Base-by-base conservation (phyloP, 1,284 basidiomycete species). In the Sanguinoderma infundibulare region DNA sequence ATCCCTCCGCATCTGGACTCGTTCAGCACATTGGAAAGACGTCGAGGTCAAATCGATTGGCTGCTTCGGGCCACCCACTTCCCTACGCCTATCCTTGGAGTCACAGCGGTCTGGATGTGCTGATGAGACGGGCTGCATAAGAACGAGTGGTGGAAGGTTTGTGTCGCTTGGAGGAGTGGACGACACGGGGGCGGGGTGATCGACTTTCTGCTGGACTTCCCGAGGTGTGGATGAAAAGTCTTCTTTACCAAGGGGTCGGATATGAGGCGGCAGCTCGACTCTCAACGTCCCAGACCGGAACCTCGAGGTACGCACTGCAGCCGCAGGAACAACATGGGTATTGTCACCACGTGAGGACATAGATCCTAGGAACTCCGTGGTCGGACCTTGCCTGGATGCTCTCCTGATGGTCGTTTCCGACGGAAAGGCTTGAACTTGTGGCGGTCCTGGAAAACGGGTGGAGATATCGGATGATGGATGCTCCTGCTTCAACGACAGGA, bases 1-100 rank as follows among this genome's bases (percentile, higher is more conserved):
- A 6, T 76, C 73, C 24, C 70, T 72, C 14, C 54, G 59, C 34
- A 67, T 57, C 28, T 59, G 67, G 5, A 68, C 39, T 14, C 32
- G 32, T 34, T 51, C n/a, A 51, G 32, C 49, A 10, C 49, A 34
- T 30, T 10, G 22, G 14, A 46, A 35, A 26, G 26, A 20, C 38
- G 26, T 46, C 32, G 26, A 35, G 22, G 42, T 24, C 12, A 22
- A 34, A 46, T 32, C 42, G 40, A 24, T 32, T 55, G 44, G 32
- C 14, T 46, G 28, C 20, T 12, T 38, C 32, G 34, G 10, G 32
- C 17, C 34, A 15, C 20, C 32, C 30, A 12, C 20, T n/a, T 34
- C 28, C 28, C 32, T 26, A 10, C n/a, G 30, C 32, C 35, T 32
- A 10, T 35, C 20, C 20, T 12, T 32, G 49, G 32, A 2, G 30